Evolutionary conservation across 2,329 filamentous ascomycete species (phyloP).

Genomic region (Ampelomyces quisqualis): DNA sequence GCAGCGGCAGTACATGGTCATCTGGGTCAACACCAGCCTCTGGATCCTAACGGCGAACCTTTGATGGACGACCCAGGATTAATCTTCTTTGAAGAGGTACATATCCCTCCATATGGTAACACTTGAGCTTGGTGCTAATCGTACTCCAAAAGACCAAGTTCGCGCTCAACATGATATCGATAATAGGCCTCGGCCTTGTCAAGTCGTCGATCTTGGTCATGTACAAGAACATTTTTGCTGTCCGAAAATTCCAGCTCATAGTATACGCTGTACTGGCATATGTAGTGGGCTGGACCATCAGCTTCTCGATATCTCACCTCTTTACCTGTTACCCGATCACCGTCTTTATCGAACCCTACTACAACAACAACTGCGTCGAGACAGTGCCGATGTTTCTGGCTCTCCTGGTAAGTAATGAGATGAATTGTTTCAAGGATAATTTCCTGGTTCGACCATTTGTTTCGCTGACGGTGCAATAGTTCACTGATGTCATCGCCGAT

Average conservation of each 20-base stretch:
- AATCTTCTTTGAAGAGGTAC: slow-evolving; percentile 25
- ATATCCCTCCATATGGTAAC: not conserved
- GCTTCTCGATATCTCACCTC: slow-evolving; percentile 26
- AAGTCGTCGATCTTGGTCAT: slow-evolving; percentile 35
- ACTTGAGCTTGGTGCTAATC: not conserved
- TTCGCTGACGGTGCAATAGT: slow-evolving; percentile 5
- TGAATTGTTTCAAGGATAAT: not conserved
- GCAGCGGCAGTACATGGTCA: slow-evolving; percentile 24
- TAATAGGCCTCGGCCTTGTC: slow-evolving; percentile 28
- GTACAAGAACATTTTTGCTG: slow-evolving; percentile 33
- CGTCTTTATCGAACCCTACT: slow-evolving; percentile 29
- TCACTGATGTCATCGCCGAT: slow-evolving; percentile 24
- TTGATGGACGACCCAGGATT: slow-evolving; percentile 28
- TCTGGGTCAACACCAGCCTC: slow-evolving; percentile 24
- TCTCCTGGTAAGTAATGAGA: slow-evolving; percentile 13
- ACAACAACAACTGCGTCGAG: slow-evolving; percentile 25
- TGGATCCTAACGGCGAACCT: slow-evolving; percentile 17
- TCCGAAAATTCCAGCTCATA: slow-evolving; percentile 20
- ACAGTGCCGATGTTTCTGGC: slow-evolving; percentile 27
- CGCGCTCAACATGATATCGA: slow-evolving; percentile 28
- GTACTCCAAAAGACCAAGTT: slow-evolving; percentile 25
- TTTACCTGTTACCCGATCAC: slow-evolving; percentile 34
- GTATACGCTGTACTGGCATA: slow-evolving; percentile 24
- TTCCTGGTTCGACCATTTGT: not conserved
- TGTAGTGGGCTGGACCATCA: slow-evolving; percentile 27